phyloP scores from a whole-genome alignment of 495 filamentous ascomycete genomes.

The Annulohypoxylon maeteangense region DNA sequence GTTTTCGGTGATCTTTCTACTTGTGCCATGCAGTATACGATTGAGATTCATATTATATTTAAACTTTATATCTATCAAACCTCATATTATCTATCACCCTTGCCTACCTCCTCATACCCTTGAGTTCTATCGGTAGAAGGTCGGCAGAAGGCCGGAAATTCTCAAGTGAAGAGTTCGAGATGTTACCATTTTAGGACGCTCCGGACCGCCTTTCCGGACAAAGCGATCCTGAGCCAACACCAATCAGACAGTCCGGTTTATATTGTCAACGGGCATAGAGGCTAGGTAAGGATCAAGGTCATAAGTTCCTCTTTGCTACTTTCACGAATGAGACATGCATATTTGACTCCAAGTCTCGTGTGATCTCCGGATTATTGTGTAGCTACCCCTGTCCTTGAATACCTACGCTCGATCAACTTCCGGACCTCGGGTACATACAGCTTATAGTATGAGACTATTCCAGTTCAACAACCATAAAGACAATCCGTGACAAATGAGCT shows the following conservation, averaged over 20 bases:
- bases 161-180: conserved; percentile 7
- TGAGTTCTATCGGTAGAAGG: conserved; percentile 11
- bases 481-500: not conserved
- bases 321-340: not conserved
- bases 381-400: not conserved
- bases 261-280: not conserved
- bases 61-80: not conserved
- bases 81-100: not conserved
- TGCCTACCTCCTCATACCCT: not conserved
- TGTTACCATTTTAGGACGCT: not conserved
- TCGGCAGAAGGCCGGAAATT: conserved; percentile 26
- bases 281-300: not conserved
- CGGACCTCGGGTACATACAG: not conserved
- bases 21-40: not conserved
- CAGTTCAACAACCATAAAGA: not conserved
- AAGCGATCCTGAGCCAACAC: not conserved
- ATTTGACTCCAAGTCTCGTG: not conserved
- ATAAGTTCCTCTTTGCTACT: not conserved
- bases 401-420: not conserved
- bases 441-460: not conserved
- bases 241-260: too few species aligned
- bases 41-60: not conserved
- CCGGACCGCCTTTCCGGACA: conserved; percentile 15
- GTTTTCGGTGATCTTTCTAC: not conserved
- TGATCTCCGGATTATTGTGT: not conserved